phyloP scores from a whole-genome alignment of 2,329 filamentous ascomycete species.

The Pseudodiploospora longispora region DNA sequence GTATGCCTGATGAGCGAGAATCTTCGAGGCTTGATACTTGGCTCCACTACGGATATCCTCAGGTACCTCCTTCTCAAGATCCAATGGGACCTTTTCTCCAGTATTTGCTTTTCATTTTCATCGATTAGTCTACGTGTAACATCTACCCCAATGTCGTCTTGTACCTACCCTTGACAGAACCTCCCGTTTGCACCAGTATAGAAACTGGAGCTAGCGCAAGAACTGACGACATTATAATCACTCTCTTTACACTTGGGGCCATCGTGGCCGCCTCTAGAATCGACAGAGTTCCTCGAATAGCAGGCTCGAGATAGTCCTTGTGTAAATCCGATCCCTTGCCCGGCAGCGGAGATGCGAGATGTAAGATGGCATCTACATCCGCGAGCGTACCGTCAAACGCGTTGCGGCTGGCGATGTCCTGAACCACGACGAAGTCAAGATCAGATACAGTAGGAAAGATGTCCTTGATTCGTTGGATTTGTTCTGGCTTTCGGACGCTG shows the following conservation, averaged over 20 bases:
- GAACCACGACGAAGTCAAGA: conserved; percentile 19
- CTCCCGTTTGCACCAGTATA: background rate
- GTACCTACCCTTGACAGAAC: conserved; percentile 5
- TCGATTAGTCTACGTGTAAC: background rate
- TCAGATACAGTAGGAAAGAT: conserved; percentile 2
- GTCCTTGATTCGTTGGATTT: conserved; percentile 4
- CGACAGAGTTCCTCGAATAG: conserved; percentile 7
- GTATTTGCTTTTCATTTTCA: background rate
- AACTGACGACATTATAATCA: conserved; percentile 10
- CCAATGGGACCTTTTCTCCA: background rate
- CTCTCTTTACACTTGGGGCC: conserved; percentile 5
- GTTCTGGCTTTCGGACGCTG: conserved; percentile 7
- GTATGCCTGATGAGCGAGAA: conserved; percentile 11
- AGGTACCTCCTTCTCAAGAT: conserved; percentile 3
- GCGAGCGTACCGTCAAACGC: conserved; percentile 28
- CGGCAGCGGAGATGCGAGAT: conserved; percentile 14
- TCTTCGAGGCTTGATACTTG: conserved; percentile 11
- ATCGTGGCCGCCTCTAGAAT: conserved; percentile 8
- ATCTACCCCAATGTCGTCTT: no score
- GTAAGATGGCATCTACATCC: conserved; percentile 27
- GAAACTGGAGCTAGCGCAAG: conserved; percentile 8
- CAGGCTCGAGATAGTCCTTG: conserved; percentile 9
- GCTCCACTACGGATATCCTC: background rate
- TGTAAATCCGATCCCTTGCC: conserved; percentile 9
- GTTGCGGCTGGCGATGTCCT: conserved; percentile 23